Evolutionary conservation across 768 basidiomycete species (phyloP).

Genomic region (Boletellus emodensis): DNA sequence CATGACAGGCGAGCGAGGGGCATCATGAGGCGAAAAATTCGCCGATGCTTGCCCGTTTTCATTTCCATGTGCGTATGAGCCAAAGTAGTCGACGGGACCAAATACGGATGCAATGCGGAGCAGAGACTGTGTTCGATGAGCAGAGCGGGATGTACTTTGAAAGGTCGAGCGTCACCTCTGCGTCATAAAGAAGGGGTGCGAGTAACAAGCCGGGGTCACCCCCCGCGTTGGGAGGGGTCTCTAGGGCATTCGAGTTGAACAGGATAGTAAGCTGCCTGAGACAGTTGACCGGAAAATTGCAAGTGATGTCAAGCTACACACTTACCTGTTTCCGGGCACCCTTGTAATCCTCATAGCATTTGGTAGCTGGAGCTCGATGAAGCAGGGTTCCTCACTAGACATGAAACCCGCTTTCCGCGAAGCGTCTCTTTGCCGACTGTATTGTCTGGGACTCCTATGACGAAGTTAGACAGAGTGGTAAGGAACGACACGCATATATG

Average conservation of each 20-base stretch:
- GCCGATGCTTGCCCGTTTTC: slow-evolving; percentile 17
- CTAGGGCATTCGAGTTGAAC: slow-evolving; percentile 56
- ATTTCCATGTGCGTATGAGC: slow-evolving; percentile 22
- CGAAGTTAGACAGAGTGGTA: slow-evolving; percentile 7
- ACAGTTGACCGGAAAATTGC: neutral
- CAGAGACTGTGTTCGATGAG: slow-evolving; percentile 40
- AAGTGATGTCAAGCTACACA: neutral
- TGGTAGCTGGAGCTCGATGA: slow-evolving; percentile 47
- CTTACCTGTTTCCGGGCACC: slow-evolving; percentile 49
- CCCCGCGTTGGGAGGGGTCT: slow-evolving; percentile 7
- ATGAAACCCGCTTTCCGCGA: slow-evolving; percentile 13
- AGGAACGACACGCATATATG: slow-evolving; percentile 18
- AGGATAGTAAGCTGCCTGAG: slow-evolving; percentile 39
- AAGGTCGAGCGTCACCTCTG: slow-evolving; percentile 40
- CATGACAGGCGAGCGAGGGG: slow-evolving; percentile 53
- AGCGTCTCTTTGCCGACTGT: slow-evolving; percentile 14
- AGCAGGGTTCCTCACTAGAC: slow-evolving; percentile 21
- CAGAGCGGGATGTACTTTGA: slow-evolving; percentile 4
- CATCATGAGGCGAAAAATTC: slow-evolving; percentile 46
- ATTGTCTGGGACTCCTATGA: slow-evolving; percentile 22
- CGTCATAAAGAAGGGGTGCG: slow-evolving; percentile 56
- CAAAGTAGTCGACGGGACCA: slow-evolving; percentile 60
- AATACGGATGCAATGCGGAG: slow-evolving; percentile 53
- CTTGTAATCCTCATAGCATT: slow-evolving; percentile 60
- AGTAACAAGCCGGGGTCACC: slow-evolving; percentile 39